Percentiles rank a stretch among this genome's conserved stretches.
phyloP scores from a whole-genome alignment of 106 monocot genomes.

The Dioscorea alata region DNA sequence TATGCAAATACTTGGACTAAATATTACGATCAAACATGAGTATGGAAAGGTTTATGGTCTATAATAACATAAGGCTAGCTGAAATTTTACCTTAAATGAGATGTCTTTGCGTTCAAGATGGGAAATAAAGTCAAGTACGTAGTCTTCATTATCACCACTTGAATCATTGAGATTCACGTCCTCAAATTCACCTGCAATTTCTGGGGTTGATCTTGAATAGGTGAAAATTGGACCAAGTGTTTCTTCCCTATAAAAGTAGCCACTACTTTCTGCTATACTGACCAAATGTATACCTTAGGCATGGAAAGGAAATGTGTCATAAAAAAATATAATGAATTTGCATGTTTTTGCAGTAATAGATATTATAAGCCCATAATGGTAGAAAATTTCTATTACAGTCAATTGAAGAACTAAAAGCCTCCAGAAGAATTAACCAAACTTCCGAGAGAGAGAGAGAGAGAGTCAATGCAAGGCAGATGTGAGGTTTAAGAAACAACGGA shows the following conservation, averaged over 20 bases:
- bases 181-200: slow-evolving; percentile 10
- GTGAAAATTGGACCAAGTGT: neutral
- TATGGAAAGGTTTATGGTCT: neutral
- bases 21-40: neutral
- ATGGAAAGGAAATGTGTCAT: neutral
- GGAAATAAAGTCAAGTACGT: slow-evolving; percentile 12
- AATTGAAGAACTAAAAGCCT: neutral
- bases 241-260: neutral
- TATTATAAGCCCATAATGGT: neutral
- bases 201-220: too few species aligned
- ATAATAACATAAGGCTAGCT: neutral
- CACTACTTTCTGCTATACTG: neutral
- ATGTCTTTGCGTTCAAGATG: slow-evolving; percentile 1
- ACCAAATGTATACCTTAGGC: neutral
- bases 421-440: neutral
- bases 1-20: neutral
- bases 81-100: slow-evolving; percentile 23
- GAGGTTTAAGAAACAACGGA: neutral
- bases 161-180: slow-evolving; percentile 16
- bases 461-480: neutral
- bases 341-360: too few species aligned
- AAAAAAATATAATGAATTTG: neutral
- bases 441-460: too few species aligned
- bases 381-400: neutral
- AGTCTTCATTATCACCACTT: slow-evolving; percentile 18